Evolutionary conservation across 495 filamentous ascomycete genomes (phyloP), one percentile per base, ranked within the genome.

Genomic region (Trichoderma gamsii): DNA sequence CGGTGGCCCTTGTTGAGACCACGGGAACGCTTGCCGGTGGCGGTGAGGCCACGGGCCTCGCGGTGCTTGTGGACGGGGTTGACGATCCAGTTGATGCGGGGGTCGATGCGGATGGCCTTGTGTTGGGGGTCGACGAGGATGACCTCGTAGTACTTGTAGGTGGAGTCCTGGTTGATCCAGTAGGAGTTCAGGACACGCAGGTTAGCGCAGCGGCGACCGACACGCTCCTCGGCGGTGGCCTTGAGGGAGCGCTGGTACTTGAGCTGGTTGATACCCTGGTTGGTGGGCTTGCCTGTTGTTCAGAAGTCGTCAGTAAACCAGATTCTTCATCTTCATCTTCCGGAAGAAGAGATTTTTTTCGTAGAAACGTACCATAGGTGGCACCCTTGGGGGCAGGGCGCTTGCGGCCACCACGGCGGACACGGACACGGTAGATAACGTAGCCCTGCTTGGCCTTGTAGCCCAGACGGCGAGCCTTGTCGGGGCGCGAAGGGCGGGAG

Each of bases 381-480:
- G 95, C 95, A 87, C 95, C 95, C 92, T 98, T 99, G 76, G 90
- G 86, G 63, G 88, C 93, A 72, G 95, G 95, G 79, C 84, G 85
- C 92, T 99, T 99, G 84, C 95, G 90, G 73, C 95, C 95, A 88
- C 95, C 95, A 79, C 95, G 89, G 79, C 95, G 90, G 72, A 99
- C 95, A 80, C 95, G 94, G 76, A 96, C 86, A 79, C 95, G 95
- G 88, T 99, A 99, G 90, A 99, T 91, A 79, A 97, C 95, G 88
- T 97, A 99, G 82, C 95, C 95, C 84, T 99, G 95, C 91, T 99
- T 99, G 83, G 96, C 94, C 90, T 99, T 99, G 90, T 98, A 99
- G 74, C 95, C 95, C 73, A 99, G 91, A 83, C 95, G 96, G 84
- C 96, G 96, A 77, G 95, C 95, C 89, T 99, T 99, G 85, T 99